Base-by-base conservation (phyloP, 148 eudicot genomes). In the Rhododendron ovatum region DNA sequence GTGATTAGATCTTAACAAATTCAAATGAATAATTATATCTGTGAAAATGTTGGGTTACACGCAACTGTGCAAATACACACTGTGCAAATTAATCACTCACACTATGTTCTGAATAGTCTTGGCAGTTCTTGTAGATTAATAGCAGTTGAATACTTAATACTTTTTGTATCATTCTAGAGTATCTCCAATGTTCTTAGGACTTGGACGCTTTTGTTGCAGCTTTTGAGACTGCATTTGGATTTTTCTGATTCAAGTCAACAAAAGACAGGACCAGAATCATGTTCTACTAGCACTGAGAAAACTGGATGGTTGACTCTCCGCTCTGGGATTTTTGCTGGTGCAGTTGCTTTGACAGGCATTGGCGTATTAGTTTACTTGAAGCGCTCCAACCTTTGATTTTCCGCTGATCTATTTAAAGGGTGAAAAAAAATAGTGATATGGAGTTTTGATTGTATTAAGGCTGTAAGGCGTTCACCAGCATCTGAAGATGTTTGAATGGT, bases 171-270 rank as follows among this genome's bases (percentile, higher is more conserved):
- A 18, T 15, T 35, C 13, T 33, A 18, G 12, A 75, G 39, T 37
- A 20, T 75, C n/a, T 30, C 14, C 12, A 14, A 33, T 69, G 81
- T 47, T 78, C 47, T 59, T 71, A 67, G 14, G n/a, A n/a, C 28
- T 81, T n/a, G 37, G 14, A 26, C 74, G 53, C 67, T 85, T 77
- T 80, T 61, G 84, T 83, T 77, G 18, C 92, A 97, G 99, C 93
- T 94, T 65, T 89, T 97, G 90, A 93, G 94, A 87, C 88, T 97
- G 90, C 95, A 92, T 89, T 84, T 95, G 89, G 99, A 96, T 63
- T 91, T 90, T 89, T 78, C 93, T 13, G 95, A 93, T 51, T 79
- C 90, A 13, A 73, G 75, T 26, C 83, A 87, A 84, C 89, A 88
- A 83, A 84, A 82, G 69, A 65, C 39, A 50, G 77, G 57, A 50